Conservation (phyloP, 495 filamentous ascomycete species). For the Penicillium fimorum region DNA sequence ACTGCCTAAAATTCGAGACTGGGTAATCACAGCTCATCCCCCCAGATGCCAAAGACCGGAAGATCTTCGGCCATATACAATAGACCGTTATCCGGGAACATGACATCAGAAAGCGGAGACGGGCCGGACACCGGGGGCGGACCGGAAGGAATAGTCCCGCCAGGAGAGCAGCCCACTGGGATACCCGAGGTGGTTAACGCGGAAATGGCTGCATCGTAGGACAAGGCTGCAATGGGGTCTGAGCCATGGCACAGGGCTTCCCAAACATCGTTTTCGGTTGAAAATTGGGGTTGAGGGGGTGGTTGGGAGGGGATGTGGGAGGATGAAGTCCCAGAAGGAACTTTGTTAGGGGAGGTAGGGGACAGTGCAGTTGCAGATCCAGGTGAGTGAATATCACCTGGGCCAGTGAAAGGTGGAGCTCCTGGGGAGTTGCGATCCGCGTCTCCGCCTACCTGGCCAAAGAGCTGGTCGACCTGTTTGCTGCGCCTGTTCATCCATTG, state of each 20-base stretch:
- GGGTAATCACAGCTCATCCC: slow-evolving; percentile 18
- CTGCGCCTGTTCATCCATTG: slow-evolving; percentile 41
- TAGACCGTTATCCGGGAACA: slow-evolving; percentile 41
- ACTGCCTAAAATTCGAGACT: not conserved
- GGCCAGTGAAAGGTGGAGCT: slow-evolving; percentile 15
- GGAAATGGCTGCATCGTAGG: slow-evolving; percentile 47
- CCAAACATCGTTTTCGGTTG: slow-evolving; percentile 29
- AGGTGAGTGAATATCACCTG: slow-evolving; percentile 11
- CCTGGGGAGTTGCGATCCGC: slow-evolving; percentile 16
- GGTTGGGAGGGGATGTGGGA: slow-evolving; percentile 17
- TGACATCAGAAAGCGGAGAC: slow-evolving; percentile 41
- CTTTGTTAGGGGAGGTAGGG: slow-evolving; percentile 31
- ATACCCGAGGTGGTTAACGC: slow-evolving; percentile 49
- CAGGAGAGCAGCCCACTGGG: slow-evolving; percentile 41
- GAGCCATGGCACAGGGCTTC: slow-evolving; percentile 33
- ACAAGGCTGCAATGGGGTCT: slow-evolving; percentile 26
- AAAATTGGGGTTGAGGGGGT: slow-evolving; percentile 10
- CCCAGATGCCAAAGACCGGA: slow-evolving; percentile 41
- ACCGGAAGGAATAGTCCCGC: slow-evolving; percentile 34
- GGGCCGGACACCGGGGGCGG: slow-evolving; percentile 22
- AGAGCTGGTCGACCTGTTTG: slow-evolving; percentile 41
- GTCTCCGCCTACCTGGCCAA: slow-evolving; percentile 34
- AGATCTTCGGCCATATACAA: slow-evolving; percentile 44
- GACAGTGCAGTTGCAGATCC: slow-evolving; percentile 13
- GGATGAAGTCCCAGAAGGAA: slow-evolving; percentile 10